Conservation (phyloP, 441 rosid genomes). For the Geranium incanum region DNA sequence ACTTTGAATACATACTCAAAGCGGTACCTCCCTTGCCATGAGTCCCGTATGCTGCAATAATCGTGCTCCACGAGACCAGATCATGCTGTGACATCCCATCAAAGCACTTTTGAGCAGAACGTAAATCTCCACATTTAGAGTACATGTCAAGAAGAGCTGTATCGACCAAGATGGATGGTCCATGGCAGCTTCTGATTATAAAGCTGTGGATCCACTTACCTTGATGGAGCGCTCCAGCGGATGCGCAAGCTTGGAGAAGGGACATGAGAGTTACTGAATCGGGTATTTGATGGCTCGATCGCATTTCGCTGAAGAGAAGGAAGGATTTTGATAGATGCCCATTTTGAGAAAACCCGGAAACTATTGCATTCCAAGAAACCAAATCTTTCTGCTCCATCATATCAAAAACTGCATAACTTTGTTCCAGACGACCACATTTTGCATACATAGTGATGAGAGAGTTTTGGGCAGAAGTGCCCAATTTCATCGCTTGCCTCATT, state of each 20-base stretch:
- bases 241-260: slow-evolving; percentile 53
- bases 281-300: slow-evolving; percentile 29
- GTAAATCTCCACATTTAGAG: slow-evolving; percentile 49
- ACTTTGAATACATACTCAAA: slow-evolving; percentile 36
- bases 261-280: slow-evolving; percentile 43
- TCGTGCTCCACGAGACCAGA: slow-evolving; percentile 49
- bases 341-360: slow-evolving; percentile 44
- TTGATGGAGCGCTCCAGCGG: slow-evolving; percentile 37
- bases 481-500: slow-evolving; percentile 30
- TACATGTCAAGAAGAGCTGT: slow-evolving; percentile 66
- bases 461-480: slow-evolving; percentile 41
- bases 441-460: slow-evolving; percentile 55
- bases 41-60: slow-evolving; percentile 49
- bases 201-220: slow-evolving; percentile 53
- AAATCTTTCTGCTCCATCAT: slow-evolving; percentile 34
- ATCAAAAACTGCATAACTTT: slow-evolving; percentile 38
- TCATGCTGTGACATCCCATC: slow-evolving; percentile 34
- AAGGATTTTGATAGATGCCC: slow-evolving; percentile 36
- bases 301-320: slow-evolving; percentile 39
- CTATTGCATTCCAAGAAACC: slow-evolving; percentile 61
- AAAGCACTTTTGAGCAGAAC: slow-evolving; percentile 46
- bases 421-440: slow-evolving; percentile 40
- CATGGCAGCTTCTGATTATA: slow-evolving; percentile 33
- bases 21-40: slow-evolving; percentile 53
- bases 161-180: slow-evolving; percentile 40